Evolutionary conservation across 371 early-diverging fungal genomes (phyloP).

Genomic region (Umbelopsis sp.): DNA sequence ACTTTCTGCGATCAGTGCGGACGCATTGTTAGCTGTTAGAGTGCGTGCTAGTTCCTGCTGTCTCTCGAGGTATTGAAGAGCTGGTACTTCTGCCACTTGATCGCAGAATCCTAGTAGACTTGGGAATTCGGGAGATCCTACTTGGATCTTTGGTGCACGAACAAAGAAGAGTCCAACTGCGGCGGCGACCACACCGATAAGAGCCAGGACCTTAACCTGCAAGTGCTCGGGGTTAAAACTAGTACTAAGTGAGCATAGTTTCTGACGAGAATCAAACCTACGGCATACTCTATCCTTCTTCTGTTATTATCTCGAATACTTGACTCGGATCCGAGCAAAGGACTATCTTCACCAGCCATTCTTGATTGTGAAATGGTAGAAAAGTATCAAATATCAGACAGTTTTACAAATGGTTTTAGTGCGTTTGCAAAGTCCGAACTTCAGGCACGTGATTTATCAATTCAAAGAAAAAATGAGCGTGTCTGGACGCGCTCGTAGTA

Average conservation of each 20-base stretch:
- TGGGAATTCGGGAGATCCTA: constrained; percentile 22
- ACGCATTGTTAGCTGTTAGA: constrained; percentile 32
- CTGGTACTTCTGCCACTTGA: constrained; percentile 42
- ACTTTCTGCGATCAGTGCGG: constrained; percentile 56
- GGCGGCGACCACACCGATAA: not conserved
- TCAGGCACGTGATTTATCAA: not conserved
- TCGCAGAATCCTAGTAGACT: constrained; percentile 46
- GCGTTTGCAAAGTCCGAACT: not conserved
- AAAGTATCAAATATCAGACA: not conserved
- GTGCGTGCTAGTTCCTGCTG: constrained; percentile 44
- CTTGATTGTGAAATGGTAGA: not conserved
- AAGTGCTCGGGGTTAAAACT: not conserved
- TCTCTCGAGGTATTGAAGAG: constrained; percentile 49
- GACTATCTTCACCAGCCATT: constrained; percentile 7
- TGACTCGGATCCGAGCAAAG: constrained; percentile 11
- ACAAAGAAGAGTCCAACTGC: constrained; percentile 1
- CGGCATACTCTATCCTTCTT: not conserved
- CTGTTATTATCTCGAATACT: not conserved
- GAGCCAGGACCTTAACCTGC: not conserved
- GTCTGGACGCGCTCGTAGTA: constrained; percentile 2
- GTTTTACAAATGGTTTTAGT: too few species aligned
- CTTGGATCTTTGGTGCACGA: not conserved
- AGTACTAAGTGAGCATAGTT: not conserved
- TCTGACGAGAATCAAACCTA: not conserved
- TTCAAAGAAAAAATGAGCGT: not conserved